These are phyloP conservation scores for Schwanniomyces occidentalis DNA, from an alignment of 805 yeast species.

Conservation along the genomic window DNA sequence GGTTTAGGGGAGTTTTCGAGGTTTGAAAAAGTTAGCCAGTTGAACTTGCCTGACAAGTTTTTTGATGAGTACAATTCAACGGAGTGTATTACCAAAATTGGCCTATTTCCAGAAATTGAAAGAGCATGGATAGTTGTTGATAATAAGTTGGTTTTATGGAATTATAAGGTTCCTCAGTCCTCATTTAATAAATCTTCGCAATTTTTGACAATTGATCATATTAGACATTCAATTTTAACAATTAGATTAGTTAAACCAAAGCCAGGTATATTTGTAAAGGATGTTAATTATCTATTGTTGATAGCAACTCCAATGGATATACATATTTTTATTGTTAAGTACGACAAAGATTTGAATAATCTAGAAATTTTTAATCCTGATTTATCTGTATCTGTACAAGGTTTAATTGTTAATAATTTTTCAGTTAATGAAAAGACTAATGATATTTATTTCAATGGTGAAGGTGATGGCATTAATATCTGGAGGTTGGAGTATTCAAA, in stretches of 20 bases:
- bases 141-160: constrained; percentile 83
- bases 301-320: constrained; percentile 81
- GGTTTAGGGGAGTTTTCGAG: constrained; percentile 62
- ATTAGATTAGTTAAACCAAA: constrained; percentile 82
- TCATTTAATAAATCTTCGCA: constrained; percentile 48
- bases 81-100: constrained; percentile 72
- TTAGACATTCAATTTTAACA: constrained; percentile 72
- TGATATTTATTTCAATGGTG: constrained; percentile 84
- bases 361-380: constrained; percentile 80
- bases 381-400: constrained; percentile 76
- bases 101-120: constrained; percentile 75
- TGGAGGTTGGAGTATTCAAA: constrained; percentile 88
- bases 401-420: constrained; percentile 68
- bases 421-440: constrained; percentile 61
- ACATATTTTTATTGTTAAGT: constrained; percentile 72
- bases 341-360: constrained; percentile 40
- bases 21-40: constrained; percentile 67
- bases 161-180: constrained; percentile 58
- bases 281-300: constrained; percentile 70
- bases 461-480: constrained; percentile 70
- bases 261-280: constrained; percentile 73
- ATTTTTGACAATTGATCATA: constrained; percentile 78
- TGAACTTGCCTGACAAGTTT: constrained; percentile 78
- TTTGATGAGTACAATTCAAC: constrained; percentile 69
- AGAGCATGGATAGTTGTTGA: constrained; percentile 87